A percentile compares a stretch with the other conserved stretches of the same genome.
phyloP scores from a whole-genome alignment of 2,329 filamentous ascomycete species.

The Colletotrichum higginsianum region DNA sequence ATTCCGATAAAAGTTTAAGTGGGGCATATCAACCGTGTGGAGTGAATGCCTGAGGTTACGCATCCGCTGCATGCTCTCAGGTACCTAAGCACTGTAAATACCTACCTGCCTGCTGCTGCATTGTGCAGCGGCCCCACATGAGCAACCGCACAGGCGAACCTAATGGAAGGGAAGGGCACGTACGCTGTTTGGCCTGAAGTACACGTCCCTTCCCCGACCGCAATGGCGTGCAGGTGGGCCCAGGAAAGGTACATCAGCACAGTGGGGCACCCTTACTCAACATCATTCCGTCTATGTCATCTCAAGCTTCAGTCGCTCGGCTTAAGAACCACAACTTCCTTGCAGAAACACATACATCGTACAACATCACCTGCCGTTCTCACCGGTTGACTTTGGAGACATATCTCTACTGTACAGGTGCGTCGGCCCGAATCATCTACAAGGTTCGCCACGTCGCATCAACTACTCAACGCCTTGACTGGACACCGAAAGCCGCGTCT shows the following conservation, averaged over 20 bases:
- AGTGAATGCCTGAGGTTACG: constrained; percentile 15
- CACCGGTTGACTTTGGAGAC: not conserved
- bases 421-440: not conserved
- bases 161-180: not conserved
- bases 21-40: not conserved
- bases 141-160: constrained; percentile 15
- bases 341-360: not conserved
- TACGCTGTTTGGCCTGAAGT: not conserved
- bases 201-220: constrained; percentile 7
- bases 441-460: not conserved
- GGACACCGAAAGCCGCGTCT: not conserved
- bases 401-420: not conserved
- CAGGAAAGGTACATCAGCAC: constrained; percentile 10
- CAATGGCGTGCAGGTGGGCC: not conserved
- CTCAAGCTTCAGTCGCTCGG: constrained; percentile 15
- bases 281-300: constrained; percentile 3
- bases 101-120: not conserved
- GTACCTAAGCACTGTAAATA: too few relatives aligned
- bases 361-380: not conserved
- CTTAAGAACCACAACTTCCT: not conserved
- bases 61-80: not conserved
- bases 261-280: constrained; percentile 5
- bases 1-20: constrained; percentile 18
- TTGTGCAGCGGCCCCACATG: constrained; percentile 19
- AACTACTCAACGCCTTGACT: not conserved